phyloP scores from a whole-genome alignment of 352 stramenopile species.

The Phytophthora syringae region DNA sequence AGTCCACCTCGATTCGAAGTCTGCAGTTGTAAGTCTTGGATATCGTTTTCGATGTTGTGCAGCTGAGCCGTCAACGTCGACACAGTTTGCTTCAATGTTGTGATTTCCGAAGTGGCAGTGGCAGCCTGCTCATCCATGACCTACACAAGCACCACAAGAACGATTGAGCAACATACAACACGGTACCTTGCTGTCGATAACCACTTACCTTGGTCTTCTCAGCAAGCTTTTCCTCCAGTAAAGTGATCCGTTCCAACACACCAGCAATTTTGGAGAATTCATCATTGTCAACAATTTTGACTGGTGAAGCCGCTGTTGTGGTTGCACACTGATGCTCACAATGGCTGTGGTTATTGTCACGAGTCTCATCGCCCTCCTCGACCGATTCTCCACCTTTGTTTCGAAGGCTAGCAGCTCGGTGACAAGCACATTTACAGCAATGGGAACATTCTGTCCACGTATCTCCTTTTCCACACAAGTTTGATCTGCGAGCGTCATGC shows the following conservation, averaged over 20 bases:
- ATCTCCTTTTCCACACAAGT: conserved; percentile 25
- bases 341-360: neutral
- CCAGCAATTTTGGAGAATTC: conserved; percentile 27
- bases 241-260: conserved; percentile 44
- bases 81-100: conserved; percentile 54
- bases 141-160: conserved; percentile 29
- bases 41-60: conserved; percentile 46
- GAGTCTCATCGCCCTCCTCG: conserved; percentile 8
- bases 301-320: neutral
- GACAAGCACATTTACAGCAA: conserved; percentile 57
- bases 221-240: conserved; percentile 47
- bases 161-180: neutral
- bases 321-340: neutral
- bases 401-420: conserved; percentile 20
- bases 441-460: conserved; percentile 35
- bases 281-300: conserved; percentile 13
- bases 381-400: conserved; percentile 1
- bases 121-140: conserved; percentile 42
- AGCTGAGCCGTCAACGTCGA: conserved; percentile 50
- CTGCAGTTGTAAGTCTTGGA: conserved; percentile 51
- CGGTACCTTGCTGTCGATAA: neutral
- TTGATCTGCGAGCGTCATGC: conserved; percentile 21
- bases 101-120: conserved; percentile 43
- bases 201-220: conserved; percentile 54
- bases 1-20: conserved; percentile 20